A percentile compares a stretch with the other conserved stretches of the same genome.
Evolutionary conservation across 2,329 filamentous ascomycete genomes (phyloP).

Genomic region (Nemania diffusa): DNA sequence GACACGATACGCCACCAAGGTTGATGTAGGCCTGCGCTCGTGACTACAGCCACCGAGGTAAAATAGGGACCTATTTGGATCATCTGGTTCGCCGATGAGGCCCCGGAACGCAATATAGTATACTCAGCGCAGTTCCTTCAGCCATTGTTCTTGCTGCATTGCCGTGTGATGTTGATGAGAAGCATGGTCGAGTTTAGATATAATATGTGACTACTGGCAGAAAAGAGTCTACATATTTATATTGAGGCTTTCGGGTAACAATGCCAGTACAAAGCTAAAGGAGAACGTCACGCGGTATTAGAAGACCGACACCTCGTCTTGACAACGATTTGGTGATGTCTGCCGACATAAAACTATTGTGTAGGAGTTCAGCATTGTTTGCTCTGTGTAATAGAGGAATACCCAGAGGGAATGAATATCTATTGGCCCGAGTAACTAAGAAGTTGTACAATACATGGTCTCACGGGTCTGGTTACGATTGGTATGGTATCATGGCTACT

Average conservation of each 20-base stretch:
- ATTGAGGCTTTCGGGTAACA: no score
- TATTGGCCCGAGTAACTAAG: background rate
- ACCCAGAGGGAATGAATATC: no score
- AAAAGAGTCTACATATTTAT: background rate
- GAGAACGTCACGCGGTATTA: no score
- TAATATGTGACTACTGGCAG: background rate
- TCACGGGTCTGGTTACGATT: no score
- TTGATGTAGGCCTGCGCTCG: background rate
- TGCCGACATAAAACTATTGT: no score
- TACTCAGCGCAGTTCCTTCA: background rate
- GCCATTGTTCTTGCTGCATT: background rate
- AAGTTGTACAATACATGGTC: background rate
- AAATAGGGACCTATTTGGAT: background rate
- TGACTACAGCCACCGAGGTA: background rate
- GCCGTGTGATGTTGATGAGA: background rate
- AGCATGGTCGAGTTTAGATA: background rate
- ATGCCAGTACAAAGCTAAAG: no score
- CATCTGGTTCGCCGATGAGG: background rate
- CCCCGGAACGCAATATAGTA: background rate
- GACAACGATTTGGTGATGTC: no score
- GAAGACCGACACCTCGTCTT: no score
- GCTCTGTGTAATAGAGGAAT: no score
- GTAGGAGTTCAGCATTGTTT: no score
- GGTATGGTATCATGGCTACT: no score
- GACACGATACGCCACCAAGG: no score